Percentiles rank a stretch among this genome's conserved stretches.
These are phyloP conservation scores for Boletus sp. DNA, from an alignment of 768 basidiomycete genomes.

Conservation along the genomic window DNA sequence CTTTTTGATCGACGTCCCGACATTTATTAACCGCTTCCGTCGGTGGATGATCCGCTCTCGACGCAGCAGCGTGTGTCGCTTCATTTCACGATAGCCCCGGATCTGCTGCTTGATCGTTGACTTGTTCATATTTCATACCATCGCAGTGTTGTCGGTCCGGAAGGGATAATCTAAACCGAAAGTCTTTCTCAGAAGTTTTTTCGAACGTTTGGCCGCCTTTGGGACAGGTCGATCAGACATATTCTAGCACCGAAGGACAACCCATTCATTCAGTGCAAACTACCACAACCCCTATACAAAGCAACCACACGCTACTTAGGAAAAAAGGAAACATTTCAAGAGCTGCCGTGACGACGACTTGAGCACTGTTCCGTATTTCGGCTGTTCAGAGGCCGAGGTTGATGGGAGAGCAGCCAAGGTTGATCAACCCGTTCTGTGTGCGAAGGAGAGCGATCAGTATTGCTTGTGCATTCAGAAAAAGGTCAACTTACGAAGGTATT, in stretches of 20 bases:
- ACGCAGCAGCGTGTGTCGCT: background rate
- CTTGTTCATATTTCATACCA: too few relatives aligned
- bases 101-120: background rate
- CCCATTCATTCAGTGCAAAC: too few relatives aligned
- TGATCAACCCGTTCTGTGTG: constrained; percentile 7
- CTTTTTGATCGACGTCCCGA: background rate
- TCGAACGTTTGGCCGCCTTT: background rate
- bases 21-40: background rate
- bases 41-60: background rate
- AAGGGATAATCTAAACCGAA: background rate
- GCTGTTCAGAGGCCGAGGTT: background rate
- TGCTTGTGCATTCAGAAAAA: background rate
- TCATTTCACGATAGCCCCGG: background rate
- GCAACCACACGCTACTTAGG: too few relatives aligned
- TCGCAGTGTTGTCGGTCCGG: background rate
- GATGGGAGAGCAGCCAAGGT: constrained; percentile 12
- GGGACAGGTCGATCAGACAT: too few relatives aligned
- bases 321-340: too few relatives aligned
- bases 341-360: too few relatives aligned
- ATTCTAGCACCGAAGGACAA: too few relatives aligned
- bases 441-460: background rate
- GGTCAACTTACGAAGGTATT: background rate
- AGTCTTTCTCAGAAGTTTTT: background rate
- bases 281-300: too few relatives aligned
- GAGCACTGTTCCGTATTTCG: background rate